Evolutionary conservation across 78 protist species (phyloP).

Genomic region (Dictyostelium brefeldianum): DNA sequence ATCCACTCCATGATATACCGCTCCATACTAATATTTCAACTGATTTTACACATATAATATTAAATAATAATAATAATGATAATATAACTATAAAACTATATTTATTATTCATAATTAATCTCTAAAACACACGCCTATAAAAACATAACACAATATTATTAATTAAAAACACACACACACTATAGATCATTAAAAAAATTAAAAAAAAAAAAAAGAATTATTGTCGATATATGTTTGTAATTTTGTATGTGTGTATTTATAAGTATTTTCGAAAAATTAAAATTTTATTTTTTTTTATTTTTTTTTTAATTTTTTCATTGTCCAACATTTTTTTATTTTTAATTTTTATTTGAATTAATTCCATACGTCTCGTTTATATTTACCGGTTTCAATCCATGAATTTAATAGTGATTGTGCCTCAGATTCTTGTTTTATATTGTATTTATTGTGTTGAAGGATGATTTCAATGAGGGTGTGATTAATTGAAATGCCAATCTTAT

Average conservation of each 20-base stretch:
- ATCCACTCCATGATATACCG: slow-evolving; percentile 71
- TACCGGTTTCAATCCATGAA: neutral
- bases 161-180: no score
- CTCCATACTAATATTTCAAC: slow-evolving; percentile 25
- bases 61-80: neutral
- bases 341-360: neutral
- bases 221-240: no score
- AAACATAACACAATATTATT: no score
- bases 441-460: neutral
- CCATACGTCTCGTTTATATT: slow-evolving; percentile 35
- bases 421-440: neutral
- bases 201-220: no score
- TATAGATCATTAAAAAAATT: no score
- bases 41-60: neutral
- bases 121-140: no score
- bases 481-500: slow-evolving; percentile 46
- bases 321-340: neutral
- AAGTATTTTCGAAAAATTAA: no score
- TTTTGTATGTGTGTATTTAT: no score
- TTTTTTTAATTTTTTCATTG: neutral
- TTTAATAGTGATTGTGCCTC: neutral
- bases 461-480: neutral
- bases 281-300: no score
- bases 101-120: no score
- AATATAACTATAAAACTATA: neutral